Conservation (phyloP, 768 basidiomycete genomes). For the Artomyces pyxidatus region DNA sequence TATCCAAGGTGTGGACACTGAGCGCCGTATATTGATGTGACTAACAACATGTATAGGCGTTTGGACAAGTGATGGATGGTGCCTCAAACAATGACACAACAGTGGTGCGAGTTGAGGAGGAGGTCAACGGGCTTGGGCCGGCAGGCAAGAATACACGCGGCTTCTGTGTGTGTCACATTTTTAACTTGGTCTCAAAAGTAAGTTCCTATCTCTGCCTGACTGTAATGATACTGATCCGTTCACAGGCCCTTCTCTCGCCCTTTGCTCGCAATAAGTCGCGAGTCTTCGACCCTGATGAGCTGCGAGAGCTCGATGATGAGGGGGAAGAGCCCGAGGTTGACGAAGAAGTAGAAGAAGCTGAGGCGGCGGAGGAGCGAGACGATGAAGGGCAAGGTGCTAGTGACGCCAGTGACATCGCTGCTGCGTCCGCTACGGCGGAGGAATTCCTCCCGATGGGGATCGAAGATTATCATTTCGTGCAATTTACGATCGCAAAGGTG, state of each 20-base stretch:
- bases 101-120: background rate
- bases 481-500: slow-evolving; percentile 12
- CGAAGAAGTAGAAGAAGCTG: slow-evolving; percentile 8
- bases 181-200: slow-evolving; percentile 5
- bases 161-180: background rate
- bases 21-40: background rate
- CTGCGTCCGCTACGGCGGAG: background rate
- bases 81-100: background rate
- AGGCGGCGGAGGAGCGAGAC: slow-evolving; percentile 2
- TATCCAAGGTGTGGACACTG: slow-evolving; percentile 1
- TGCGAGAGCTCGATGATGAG: background rate
- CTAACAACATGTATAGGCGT: background rate
- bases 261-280: slow-evolving; percentile 8
- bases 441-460: background rate
- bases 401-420: slow-evolving; percentile 1
- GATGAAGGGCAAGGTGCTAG: background rate
- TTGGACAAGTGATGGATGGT: background rate
- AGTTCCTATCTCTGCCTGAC: background rate
- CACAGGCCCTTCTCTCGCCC: slow-evolving; percentile 19
- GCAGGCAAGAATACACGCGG: background rate
- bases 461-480: background rate
- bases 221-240: background rate
- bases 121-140: background rate
- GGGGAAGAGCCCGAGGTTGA: slow-evolving; percentile 5
- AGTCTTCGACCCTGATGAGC: background rate